Evolutionary conservation across 2,329 filamentous ascomycete genomes (phyloP), one percentile per base, ranked within the genome.

Genomic region (Penicillium olsonii): DNA sequence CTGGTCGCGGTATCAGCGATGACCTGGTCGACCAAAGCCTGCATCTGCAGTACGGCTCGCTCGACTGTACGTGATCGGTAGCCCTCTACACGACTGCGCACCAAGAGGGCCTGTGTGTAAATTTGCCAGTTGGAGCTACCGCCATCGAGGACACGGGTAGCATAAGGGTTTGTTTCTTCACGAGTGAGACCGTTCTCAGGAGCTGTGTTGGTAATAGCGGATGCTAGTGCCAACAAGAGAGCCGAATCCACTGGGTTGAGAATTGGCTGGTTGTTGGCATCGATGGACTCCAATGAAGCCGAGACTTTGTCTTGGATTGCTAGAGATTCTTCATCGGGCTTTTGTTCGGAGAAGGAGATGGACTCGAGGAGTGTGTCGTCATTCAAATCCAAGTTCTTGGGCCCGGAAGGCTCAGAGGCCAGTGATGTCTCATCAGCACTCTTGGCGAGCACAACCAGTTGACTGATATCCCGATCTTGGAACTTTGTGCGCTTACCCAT

Each of bases 61-160:
- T 99, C 94, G 31, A 95, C 80, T 0, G 94, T 99, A 46, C 92
- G 81, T 45, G 92, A 90, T 45, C 84, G 83, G 71, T 95, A 92
- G 0, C 92, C 81, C 70, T 99, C 94, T 46, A 97, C 92, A 14
- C 94, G 82, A 52, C 90, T 95, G 37, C 94, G 83, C 2, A 97
- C 88, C 0, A 99, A 78, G 8, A 99, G 77, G 0, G 91, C 94
- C 66, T 97, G 92, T 0, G 94, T 96, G 67, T 97, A 97, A 27
- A 96, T 87, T 68, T 97, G 94, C 94, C 94, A 99, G 69, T 97
- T 99, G 1, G 90, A 92, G 38, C 88, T 88, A 59, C 92, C 92
- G 53, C 94, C 91, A 8, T 88, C 83, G 1, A 99, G 79, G 0
- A 97, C 94, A 34, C 94, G 84, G 2, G 86, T 87, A 0, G 94